These are phyloP conservation scores for Mrakia blollopis DNA, from an alignment of 768 basidiomycete genomes.

Conservation along the genomic window DNA sequence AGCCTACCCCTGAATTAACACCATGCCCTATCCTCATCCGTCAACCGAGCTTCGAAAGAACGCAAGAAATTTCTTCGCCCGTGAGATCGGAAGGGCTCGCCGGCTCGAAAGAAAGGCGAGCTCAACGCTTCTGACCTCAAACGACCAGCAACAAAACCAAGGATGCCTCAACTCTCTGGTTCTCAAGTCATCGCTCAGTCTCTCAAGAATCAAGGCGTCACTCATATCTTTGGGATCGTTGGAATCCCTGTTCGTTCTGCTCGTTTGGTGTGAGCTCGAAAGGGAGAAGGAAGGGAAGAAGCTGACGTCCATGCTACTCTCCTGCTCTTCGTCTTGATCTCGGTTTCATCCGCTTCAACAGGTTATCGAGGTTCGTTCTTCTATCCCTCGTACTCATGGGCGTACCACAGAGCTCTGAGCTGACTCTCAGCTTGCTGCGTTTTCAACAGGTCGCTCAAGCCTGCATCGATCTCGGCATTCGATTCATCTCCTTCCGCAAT, in stretches of 20 bases:
- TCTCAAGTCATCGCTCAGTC: constrained; percentile 33
- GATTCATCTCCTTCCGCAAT: constrained; percentile 35
- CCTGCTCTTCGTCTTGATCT: not conserved
- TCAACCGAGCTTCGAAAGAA: too few species aligned
- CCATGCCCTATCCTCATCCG: too few species aligned
- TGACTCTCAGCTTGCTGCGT: not conserved
- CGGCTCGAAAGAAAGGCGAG: not conserved
- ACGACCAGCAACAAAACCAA: not conserved
- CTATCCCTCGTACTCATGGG: too few species aligned
- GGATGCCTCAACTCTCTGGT: constrained; percentile 21
- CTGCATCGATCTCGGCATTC: constrained; percentile 36
- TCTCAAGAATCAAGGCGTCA: constrained; percentile 32
- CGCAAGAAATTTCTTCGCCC: too few species aligned
- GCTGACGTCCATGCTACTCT: not conserved
- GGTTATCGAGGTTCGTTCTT: constrained; percentile 18
- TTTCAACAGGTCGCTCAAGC: constrained; percentile 34
- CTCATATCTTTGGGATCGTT: constrained; percentile 35
- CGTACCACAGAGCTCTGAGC: not conserved
- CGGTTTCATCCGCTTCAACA: not conserved
- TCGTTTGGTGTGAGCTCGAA: not conserved
- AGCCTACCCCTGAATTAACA: too few species aligned
- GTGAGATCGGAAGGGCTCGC: not conserved
- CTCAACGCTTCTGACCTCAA: not conserved
- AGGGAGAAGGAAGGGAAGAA: not conserved
- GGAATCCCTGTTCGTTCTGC: constrained; percentile 35